phyloP scores from a whole-genome alignment of 2,329 filamentous ascomycete genomes.

The Clonostachys solani region DNA sequence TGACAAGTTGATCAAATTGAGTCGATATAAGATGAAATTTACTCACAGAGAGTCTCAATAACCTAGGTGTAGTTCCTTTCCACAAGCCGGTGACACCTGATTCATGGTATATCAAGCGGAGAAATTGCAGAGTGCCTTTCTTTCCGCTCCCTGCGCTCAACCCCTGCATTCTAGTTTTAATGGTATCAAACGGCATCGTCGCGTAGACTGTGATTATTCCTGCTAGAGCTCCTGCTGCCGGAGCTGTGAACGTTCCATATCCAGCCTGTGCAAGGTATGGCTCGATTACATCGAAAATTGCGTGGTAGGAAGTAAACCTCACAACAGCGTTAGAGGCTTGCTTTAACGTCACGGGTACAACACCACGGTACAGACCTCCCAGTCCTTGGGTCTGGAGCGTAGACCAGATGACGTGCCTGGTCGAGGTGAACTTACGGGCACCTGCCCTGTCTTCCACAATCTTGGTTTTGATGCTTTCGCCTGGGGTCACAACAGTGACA shows the following conservation, averaged over 20 bases:
- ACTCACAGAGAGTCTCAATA: background rate
- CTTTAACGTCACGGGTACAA: background rate
- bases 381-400: background rate
- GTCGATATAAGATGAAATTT: too few species aligned
- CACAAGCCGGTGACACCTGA: background rate
- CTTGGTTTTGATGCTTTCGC: conserved; percentile 17
- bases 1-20: too few species aligned
- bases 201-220: background rate
- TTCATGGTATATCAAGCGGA: background rate
- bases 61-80: background rate
- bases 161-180: background rate
- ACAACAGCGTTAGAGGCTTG: background rate
- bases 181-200: background rate
- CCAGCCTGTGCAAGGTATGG: background rate
- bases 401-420: background rate
- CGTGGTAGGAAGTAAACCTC: background rate
- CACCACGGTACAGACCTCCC: background rate
- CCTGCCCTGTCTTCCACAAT: conserved; percentile 14
- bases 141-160: background rate
- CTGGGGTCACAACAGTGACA: conserved; percentile 15
- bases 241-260: background rate
- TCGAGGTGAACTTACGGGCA: conserved; percentile 1
- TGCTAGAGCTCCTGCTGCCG: background rate
- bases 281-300: background rate
- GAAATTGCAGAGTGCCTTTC: background rate